Conservation (phyloP, 306 rosid species). For the Benincasa hispida region DNA sequence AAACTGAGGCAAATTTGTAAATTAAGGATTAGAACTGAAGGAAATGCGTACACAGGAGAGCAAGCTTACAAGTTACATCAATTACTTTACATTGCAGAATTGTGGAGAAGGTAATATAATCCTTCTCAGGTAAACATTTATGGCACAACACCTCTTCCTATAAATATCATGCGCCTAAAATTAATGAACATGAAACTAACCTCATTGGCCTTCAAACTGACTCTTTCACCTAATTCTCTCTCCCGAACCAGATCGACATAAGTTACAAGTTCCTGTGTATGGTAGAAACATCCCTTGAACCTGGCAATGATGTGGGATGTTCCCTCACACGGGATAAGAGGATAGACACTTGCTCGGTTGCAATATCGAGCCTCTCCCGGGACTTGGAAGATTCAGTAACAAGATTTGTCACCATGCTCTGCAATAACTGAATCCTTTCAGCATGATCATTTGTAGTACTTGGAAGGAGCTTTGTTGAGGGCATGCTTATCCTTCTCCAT, state of each 20-base stretch:
- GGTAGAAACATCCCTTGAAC: slow-evolving; percentile 44
- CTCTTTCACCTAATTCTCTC: not conserved
- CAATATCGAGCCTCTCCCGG: slow-evolving; percentile 65
- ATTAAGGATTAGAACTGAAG: not conserved
- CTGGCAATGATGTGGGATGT: slow-evolving; percentile 56
- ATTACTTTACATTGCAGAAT: not conserved
- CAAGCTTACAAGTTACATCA: not conserved
- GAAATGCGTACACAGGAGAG: not conserved
- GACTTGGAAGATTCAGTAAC: slow-evolving; percentile 83
- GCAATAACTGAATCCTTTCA: slow-evolving; percentile 64
- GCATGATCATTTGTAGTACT: slow-evolving; percentile 41
- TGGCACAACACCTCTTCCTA: not conserved
- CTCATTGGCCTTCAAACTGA: not conserved
- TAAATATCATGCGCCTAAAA: not conserved
- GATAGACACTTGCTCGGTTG: slow-evolving; percentile 64
- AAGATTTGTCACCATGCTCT: slow-evolving; percentile 61
- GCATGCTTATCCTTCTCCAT: slow-evolving; percentile 74
- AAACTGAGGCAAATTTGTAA: not conserved
- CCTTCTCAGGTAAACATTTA: not conserved
- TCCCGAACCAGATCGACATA: not conserved
- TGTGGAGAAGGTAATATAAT: not conserved
- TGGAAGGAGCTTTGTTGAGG: slow-evolving; percentile 46
- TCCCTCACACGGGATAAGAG: slow-evolving; percentile 73
- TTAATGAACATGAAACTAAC: not conserved
- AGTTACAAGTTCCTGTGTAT: slow-evolving; percentile 26